Percentiles rank a stretch among this genome's conserved stretches.
Conservation (phyloP, 1,284 basidiomycete species). For the Cutaneotrichosporon spelunceum region DNA sequence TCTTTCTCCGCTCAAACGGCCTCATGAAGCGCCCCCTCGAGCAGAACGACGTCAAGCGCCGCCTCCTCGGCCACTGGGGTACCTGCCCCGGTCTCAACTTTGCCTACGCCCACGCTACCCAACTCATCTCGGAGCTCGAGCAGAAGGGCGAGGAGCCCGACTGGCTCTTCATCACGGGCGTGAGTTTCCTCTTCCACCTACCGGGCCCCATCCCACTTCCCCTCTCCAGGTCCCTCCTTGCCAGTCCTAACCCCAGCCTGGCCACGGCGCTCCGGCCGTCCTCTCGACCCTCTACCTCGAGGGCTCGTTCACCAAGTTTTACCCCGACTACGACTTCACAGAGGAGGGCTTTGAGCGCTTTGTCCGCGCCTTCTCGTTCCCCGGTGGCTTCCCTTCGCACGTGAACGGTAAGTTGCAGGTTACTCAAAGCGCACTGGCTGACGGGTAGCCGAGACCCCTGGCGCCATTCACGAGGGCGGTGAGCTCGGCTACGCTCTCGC, state of each 20-base stretch:
- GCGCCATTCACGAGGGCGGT: constrained; percentile 82
- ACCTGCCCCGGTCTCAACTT: constrained; percentile 65
- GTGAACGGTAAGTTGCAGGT: constrained; percentile 51
- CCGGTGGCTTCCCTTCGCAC: constrained; percentile 55
- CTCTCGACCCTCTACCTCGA: constrained; percentile 79
- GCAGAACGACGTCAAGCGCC: constrained; percentile 68
- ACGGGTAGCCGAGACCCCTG: constrained; percentile 72
- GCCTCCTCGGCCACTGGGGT: constrained; percentile 62
- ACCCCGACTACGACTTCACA: constrained; percentile 67
- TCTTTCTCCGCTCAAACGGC: constrained; percentile 73
- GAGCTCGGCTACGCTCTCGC: constrained; percentile 84
- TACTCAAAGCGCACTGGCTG: neutral
- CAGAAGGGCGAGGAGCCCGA: constrained; percentile 54
- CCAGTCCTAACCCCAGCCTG: constrained; percentile 53
- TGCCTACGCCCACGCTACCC: constrained; percentile 74
- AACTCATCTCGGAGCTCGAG: constrained; percentile 58
- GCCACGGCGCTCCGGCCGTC: constrained; percentile 79
- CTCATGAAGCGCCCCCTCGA: constrained; percentile 62
- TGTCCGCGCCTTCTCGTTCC: constrained; percentile 53
- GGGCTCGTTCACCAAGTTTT: constrained; percentile 81
- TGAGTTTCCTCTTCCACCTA: constrained; percentile 32
- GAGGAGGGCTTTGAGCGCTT: constrained; percentile 60
- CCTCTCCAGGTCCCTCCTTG: neutral
- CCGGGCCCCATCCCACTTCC: neutral
- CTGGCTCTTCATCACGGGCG: constrained; percentile 60